Evolutionary conservation across 2,329 filamentous ascomycete genomes (phyloP).

Genomic region (Phaeosphaeriaceae sp.): DNA sequence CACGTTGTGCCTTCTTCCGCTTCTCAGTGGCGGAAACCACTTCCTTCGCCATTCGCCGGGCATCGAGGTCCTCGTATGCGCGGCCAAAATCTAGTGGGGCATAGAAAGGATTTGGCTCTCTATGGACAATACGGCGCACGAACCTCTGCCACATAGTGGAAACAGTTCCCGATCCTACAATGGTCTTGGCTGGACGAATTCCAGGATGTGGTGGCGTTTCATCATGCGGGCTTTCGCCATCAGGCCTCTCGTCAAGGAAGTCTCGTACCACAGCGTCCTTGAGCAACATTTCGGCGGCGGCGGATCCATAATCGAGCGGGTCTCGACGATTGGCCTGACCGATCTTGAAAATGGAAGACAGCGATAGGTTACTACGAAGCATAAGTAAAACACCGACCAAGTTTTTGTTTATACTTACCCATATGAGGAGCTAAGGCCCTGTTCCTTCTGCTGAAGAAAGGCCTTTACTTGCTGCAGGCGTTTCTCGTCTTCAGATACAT

Average conservation of each 20-base stretch:
- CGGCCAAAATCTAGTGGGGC: slow-evolving; percentile 75
- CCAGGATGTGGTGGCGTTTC: slow-evolving; percentile 44
- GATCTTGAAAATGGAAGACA: slow-evolving; percentile 69
- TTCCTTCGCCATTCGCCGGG: slow-evolving; percentile 86
- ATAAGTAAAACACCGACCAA: slow-evolving; percentile 11
- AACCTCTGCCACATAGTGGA: slow-evolving; percentile 68
- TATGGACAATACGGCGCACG: slow-evolving; percentile 62
- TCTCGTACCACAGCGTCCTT: slow-evolving; percentile 96
- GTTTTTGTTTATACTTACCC: slow-evolving; percentile 47
- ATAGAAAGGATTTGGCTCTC: slow-evolving; percentile 95
- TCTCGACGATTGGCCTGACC: slow-evolving; percentile 72
- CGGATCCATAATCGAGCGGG: slow-evolving; percentile 88
- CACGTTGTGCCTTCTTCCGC: slow-evolving; percentile 85
- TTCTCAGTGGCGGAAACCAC: slow-evolving; percentile 83
- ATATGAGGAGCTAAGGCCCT: slow-evolving; percentile 68
- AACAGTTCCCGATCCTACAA: slow-evolving; percentile 64
- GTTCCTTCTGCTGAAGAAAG: slow-evolving; percentile 88
- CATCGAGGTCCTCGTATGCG: slow-evolving; percentile 79
- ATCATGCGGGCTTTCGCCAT: slow-evolving; percentile 26
- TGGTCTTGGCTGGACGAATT: slow-evolving; percentile 48
- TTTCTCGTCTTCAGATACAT: slow-evolving; percentile 98
- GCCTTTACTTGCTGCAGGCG: slow-evolving; percentile 94
- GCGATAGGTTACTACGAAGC: slow-evolving; percentile 67
- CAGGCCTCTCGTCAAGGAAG: slow-evolving; percentile 79
- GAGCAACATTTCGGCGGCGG: slow-evolving; percentile 92